Base-by-base conservation (phyloP, 1,284 basidiomycete genomes). In the Schizophyllum commune region DNA sequence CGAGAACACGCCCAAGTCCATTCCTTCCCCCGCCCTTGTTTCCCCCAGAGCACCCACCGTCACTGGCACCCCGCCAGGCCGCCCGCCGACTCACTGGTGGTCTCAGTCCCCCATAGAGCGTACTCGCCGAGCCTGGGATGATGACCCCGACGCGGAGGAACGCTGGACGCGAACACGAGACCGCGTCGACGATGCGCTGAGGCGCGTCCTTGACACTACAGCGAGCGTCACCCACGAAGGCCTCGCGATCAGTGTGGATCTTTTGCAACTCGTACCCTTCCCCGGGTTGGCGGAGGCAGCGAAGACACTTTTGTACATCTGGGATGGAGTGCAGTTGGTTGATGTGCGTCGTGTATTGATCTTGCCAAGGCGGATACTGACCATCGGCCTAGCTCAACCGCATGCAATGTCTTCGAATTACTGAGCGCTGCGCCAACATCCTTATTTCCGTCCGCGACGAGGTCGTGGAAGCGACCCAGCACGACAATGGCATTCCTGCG, bases 281-380 rank as follows among this genome's bases (percentile, higher is more conserved):
- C 77, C 79, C 0, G 83, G 81, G 0, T 72, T 88, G 0, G 74
- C 77, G 39, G 72, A 75, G 56, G 79, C 82, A 0, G 82, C 82
- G 0, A 71, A 73, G 54, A 76, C 77, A 6, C 70, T 88, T 32
- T 66, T 87, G 39, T 68, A 66, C 11, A 85, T 88, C 47, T 88
- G 86, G 86, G 79, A 84, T 58, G 73, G 79, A 0, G 75, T 86
- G 15, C 76, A 85, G 66, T 68, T 72, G 53, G 83, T 88, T 7
- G 83, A 87, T 62, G 86, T 88, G 65, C 68, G 83, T 75, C 3
- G 55, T 59, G 39, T 60, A 6, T 60, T 58, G 9, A 32, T 32
- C 58, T 56, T 32, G 58, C 32, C 52, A 7, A 9, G 20, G 9
- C 9, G 33, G 21, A 27, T 34, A 7, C 15, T 2, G 34, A 60